Evolutionary conservation across 1,284 basidiomycete species (phyloP).

Genomic region (Leccinum pallidistipes): DNA sequence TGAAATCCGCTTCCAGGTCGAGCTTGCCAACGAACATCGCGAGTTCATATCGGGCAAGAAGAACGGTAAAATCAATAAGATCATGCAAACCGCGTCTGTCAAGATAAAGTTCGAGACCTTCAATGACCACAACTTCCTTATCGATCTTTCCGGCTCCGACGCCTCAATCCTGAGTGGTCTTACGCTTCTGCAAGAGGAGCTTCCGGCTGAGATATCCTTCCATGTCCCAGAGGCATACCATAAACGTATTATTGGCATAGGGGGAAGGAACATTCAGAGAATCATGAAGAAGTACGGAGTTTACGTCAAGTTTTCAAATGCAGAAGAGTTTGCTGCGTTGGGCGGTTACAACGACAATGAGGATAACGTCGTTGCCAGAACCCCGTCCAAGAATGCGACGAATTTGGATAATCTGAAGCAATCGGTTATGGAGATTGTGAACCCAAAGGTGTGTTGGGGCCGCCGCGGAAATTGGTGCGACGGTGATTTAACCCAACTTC

Average conservation of each 20-base stretch:
- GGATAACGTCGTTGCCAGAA: conserved; percentile 97
- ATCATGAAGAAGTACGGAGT: conserved; percentile 99
- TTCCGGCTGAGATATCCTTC: conserved; percentile 99
- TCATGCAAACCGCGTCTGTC: conserved; percentile 94
- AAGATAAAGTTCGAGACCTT: conserved; percentile 99
- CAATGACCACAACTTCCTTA: conserved; percentile 98
- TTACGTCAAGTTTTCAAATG: conserved; percentile 99
- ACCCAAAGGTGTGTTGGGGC: conserved; percentile 73
- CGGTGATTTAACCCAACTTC: conserved; percentile 1
- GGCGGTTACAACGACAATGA: conserved; percentile 98
- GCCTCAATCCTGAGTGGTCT: conserved; percentile 85
- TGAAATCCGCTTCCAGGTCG: conserved; percentile 98
- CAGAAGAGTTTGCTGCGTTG: conserved; percentile 93
- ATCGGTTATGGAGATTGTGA: conserved; percentile 97
- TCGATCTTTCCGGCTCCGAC: conserved; percentile 88
- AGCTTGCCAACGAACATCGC: conserved; percentile 96
- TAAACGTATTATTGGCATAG: conserved; percentile 99
- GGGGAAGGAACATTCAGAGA: conserved; percentile 96
- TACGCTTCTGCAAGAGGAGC: conserved; percentile 90
- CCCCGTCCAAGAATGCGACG: conserved; percentile 96
- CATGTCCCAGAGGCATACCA: conserved; percentile 98
- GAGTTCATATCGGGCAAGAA: conserved; percentile 99
- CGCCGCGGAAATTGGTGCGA: background rate
- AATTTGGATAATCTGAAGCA: conserved; percentile 96
- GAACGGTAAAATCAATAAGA: conserved; percentile 98